These are phyloP conservation scores for Lupinus albus DNA, from an alignment of 306 rosid species.

Conservation along the genomic window DNA sequence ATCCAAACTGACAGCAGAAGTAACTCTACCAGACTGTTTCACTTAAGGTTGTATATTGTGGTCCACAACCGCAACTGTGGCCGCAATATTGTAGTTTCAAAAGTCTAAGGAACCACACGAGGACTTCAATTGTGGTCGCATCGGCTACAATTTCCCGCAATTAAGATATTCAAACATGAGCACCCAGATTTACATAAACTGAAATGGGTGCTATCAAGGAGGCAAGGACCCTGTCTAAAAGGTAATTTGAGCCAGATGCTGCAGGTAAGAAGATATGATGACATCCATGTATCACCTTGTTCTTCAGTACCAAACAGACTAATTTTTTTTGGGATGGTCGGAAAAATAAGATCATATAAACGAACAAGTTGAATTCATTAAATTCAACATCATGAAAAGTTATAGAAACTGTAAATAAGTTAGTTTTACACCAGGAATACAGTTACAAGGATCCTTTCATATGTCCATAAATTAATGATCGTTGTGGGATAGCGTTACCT, in stretches of 20 bases:
- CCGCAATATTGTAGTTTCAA: no score
- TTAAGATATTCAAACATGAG: conserved; percentile 16
- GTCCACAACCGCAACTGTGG: no score
- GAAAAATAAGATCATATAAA: conserved; percentile 23
- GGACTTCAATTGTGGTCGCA: no score
- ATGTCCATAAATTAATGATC: conserved; percentile 1
- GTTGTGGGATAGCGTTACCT: conserved; percentile 50
- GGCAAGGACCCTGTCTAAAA: conserved; percentile 10
- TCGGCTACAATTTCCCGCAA: no score
- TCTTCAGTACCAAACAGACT: conserved; percentile 30
- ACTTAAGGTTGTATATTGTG: neutral
- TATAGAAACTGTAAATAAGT: neutral
- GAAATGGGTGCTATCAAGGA: neutral
- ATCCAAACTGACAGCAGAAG: conserved; percentile 32
- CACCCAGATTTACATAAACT: conserved; percentile 6
- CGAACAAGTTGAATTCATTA: conserved; percentile 9
- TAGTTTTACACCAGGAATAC: conserved; percentile 2
- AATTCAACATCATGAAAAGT: conserved; percentile 22
- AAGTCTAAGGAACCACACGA: no score
- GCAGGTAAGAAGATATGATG: neutral
- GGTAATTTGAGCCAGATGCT: conserved; percentile 11
- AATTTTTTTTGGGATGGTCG: conserved; percentile 5
- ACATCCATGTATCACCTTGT: conserved; percentile 18
- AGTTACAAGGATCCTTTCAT: neutral
- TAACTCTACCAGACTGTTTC: conserved; percentile 19